phyloP scores from a whole-genome alignment of 2,329 filamentous ascomycete genomes.

The Diaporthe longicolla region DNA sequence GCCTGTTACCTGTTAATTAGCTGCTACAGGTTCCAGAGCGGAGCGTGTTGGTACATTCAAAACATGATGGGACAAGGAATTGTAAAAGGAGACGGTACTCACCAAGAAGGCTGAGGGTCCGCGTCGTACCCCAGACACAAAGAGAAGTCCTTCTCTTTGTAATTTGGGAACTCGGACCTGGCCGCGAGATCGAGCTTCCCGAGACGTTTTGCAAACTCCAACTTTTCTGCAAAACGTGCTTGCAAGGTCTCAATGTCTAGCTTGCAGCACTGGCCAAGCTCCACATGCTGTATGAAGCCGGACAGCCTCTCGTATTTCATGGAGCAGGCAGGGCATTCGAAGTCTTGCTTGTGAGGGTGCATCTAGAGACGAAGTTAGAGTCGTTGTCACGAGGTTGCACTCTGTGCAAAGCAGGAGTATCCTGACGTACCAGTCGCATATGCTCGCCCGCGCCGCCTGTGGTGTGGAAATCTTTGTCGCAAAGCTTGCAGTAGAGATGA shows the following conservation, averaged over 20 bases:
- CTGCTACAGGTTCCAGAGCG: not conserved
- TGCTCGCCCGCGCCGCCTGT: constrained; percentile 52
- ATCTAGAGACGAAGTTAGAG: constrained; percentile 46
- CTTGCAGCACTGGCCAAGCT: constrained; percentile 55
- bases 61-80: not conserved
- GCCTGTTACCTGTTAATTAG: not conserved
- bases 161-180: not conserved
- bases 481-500: constrained; percentile 57
- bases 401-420: not conserved
- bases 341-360: constrained; percentile 57
- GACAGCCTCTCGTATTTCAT: constrained; percentile 55
- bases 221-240: constrained; percentile 49
- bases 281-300: constrained; percentile 61
- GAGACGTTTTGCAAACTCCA: constrained; percentile 53
- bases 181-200: constrained; percentile 42
- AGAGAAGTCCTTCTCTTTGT: constrained; percentile 35
- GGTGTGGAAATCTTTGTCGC: constrained; percentile 54
- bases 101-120: not conserved
- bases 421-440: constrained; percentile 52
- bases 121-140: constrained; percentile 13
- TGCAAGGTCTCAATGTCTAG: constrained; percentile 48
- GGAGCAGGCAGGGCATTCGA: constrained; percentile 64
- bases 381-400: too few relatives aligned
- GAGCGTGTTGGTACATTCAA: not conserved
- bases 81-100: not conserved